Percentiles rank a stretch among this genome's conserved stretches.
Evolutionary conservation across 768 basidiomycete genomes (phyloP).

Genomic region (Tulasnella sp.): DNA sequence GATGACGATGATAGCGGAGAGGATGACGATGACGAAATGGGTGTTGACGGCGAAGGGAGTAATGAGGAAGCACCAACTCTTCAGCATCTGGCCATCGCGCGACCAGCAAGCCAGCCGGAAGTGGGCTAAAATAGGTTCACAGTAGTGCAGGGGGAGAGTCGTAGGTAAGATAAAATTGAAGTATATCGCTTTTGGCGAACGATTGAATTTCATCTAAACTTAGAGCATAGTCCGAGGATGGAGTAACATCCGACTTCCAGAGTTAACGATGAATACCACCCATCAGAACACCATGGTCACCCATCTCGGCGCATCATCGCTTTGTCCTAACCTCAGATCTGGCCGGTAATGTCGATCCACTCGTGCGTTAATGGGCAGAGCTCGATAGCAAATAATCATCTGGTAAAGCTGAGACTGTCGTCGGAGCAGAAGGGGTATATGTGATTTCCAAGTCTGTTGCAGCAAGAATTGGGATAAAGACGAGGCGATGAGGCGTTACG

Average conservation of each 20-base stretch:
- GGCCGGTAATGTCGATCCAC: constrained; percentile 55
- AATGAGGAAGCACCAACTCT: constrained; percentile 43
- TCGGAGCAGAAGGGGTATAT: constrained; percentile 1
- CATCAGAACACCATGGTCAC: constrained; percentile 56
- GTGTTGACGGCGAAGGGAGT: constrained; percentile 39
- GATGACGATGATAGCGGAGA: constrained; percentile 25
- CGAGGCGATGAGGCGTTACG: no score
- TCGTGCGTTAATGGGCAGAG: constrained; percentile 48
- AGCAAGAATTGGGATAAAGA: no score
- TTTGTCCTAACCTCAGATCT: constrained; percentile 59
- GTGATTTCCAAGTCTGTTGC: constrained; percentile 5
- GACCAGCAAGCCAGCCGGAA: constrained; percentile 36
- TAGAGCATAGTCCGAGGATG: no score
- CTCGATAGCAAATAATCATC: constrained; percentile 65
- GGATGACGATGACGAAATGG: constrained; percentile 22
- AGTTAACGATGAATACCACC: constrained; percentile 37
- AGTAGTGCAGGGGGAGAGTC: constrained; percentile 41
- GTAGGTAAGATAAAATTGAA: constrained; percentile 1
- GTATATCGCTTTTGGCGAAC: no score
- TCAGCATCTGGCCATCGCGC: constrained; percentile 30
- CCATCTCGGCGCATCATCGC: constrained; percentile 55
- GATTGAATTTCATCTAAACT: no score
- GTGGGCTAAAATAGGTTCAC: constrained; percentile 93
- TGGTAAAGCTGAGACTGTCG: constrained; percentile 55
- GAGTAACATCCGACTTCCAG: no score